These are phyloP conservation scores for Daldinia bambusicola DNA, from an alignment of 495 filamentous ascomycete species.

Conservation along the genomic window DNA sequence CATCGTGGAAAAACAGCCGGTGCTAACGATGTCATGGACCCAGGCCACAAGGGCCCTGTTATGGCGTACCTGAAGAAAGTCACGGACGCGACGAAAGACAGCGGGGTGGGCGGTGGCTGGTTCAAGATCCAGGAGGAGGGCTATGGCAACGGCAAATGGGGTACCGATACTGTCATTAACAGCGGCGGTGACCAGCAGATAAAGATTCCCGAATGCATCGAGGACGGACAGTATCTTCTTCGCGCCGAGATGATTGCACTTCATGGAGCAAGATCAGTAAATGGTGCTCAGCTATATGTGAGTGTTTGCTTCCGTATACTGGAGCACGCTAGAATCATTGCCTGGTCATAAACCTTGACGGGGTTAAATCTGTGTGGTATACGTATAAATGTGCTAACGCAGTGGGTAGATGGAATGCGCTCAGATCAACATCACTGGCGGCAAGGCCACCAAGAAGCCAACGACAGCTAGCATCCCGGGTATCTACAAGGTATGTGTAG, in stretches of 20 bases:
- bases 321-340: no score
- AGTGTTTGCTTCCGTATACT: slow-evolving; percentile 4
- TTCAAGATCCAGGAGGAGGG: slow-evolving; percentile 56
- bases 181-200: slow-evolving; percentile 58
- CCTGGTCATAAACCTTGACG: no score
- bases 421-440: slow-evolving; percentile 60
- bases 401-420: slow-evolving; percentile 57
- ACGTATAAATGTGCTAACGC: not conserved
- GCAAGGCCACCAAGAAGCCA: slow-evolving; percentile 49
- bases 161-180: slow-evolving; percentile 56
- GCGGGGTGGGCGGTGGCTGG: slow-evolving; percentile 59
- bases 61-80: slow-evolving; percentile 65
- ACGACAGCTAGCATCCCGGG: slow-evolving; percentile 57
- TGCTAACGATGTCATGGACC: slow-evolving; percentile 59
- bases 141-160: slow-evolving; percentile 54
- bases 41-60: slow-evolving; percentile 61
- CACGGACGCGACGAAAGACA: slow-evolving; percentile 54
- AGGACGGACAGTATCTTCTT: slow-evolving; percentile 60
- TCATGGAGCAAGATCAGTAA: slow-evolving; percentile 52
- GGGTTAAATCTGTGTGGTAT: not conserved
- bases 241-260: slow-evolving; percentile 64
- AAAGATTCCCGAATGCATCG: slow-evolving; percentile 58
- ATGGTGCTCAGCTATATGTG: slow-evolving; percentile 63
- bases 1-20: slow-evolving; percentile 40
- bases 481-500: slow-evolving; percentile 50